Evolutionary conservation across 257 asterid genomes (phyloP).

Genomic region (Nicotiana paniculata): DNA sequence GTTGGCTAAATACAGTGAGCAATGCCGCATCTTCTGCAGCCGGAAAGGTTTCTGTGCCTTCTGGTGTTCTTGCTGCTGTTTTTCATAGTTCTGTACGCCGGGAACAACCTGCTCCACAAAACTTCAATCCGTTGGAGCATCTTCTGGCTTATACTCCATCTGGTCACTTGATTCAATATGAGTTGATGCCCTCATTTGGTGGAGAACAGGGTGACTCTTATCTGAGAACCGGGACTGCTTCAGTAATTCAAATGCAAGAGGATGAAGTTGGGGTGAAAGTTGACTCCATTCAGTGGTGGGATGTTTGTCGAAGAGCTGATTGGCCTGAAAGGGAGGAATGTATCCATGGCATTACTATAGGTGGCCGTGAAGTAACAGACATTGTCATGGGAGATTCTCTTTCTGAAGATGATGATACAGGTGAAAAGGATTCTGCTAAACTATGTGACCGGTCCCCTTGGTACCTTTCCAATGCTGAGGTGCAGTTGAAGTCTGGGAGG

Average conservation of each 20-base stretch:
- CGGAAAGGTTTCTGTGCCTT: conserved; percentile 30
- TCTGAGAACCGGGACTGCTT: conserved; percentile 26
- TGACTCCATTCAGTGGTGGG: conserved; percentile 47
- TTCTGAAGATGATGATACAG: conserved; percentile 22
- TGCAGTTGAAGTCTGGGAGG: conserved; percentile 41
- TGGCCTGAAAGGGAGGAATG: conserved; percentile 51
- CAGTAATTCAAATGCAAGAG: conserved; percentile 35
- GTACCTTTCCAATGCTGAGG: conserved; percentile 48
- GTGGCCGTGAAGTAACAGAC: conserved; percentile 21
- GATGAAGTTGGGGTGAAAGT: conserved; percentile 38
- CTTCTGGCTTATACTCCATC: conserved; percentile 41
- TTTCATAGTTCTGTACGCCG: conserved; percentile 28
- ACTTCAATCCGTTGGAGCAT: conserved; percentile 30
- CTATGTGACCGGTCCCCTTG: conserved; percentile 29
- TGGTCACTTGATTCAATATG: conserved; percentile 42
- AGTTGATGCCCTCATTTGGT: conserved; percentile 32
- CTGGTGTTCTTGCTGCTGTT: conserved; percentile 41
- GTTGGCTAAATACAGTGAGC: conserved; percentile 40
- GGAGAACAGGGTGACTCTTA: conserved; percentile 26
- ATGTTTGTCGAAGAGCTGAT: conserved; percentile 49
- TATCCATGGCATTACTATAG: conserved; percentile 20
- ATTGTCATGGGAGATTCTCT: conserved; percentile 15
- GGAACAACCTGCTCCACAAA: conserved; percentile 23
- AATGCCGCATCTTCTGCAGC: conserved; percentile 44
- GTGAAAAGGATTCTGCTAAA: conserved; percentile 22